Evolutionary conservation across 768 basidiomycete genomes (phyloP).

Genomic region (Calocera viscosa): DNA sequence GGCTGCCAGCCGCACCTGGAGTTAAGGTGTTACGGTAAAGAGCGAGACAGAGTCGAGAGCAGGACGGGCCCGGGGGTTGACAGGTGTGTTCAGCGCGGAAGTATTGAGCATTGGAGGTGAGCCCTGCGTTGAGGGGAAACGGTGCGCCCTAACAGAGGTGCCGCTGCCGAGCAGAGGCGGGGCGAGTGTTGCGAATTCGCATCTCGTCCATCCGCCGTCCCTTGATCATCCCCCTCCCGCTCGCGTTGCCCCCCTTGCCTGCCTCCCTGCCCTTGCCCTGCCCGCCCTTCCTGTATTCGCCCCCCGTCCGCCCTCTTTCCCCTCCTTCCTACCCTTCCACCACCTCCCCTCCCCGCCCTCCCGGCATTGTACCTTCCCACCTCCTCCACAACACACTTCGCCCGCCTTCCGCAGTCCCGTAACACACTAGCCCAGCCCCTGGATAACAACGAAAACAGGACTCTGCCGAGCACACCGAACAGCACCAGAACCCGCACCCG

Average conservation of each 20-base stretch:
- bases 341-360: not conserved
- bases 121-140: not conserved
- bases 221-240: not conserved
- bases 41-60: not conserved
- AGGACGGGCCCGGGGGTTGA: not conserved
- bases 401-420: not conserved
- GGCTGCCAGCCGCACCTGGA: not conserved
- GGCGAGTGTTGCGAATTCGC: not conserved
- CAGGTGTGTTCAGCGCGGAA: not conserved
- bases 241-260: not conserved
- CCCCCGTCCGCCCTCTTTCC: not conserved
- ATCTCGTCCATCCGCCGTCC: not conserved
- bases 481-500: not conserved
- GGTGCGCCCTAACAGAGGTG: not conserved
- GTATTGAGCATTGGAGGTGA: not conserved
- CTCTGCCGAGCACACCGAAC: not conserved
- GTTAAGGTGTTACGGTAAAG: not conserved
- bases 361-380: not conserved
- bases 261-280: not conserved
- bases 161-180: not conserved
- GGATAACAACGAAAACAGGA: not conserved
- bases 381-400: not conserved
- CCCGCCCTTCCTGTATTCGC: not conserved
- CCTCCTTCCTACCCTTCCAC: not conserved
- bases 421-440: not conserved